Base-by-base conservation (phyloP, 2,329 filamentous ascomycete genomes). In the Sphaerulina musiva region DNA sequence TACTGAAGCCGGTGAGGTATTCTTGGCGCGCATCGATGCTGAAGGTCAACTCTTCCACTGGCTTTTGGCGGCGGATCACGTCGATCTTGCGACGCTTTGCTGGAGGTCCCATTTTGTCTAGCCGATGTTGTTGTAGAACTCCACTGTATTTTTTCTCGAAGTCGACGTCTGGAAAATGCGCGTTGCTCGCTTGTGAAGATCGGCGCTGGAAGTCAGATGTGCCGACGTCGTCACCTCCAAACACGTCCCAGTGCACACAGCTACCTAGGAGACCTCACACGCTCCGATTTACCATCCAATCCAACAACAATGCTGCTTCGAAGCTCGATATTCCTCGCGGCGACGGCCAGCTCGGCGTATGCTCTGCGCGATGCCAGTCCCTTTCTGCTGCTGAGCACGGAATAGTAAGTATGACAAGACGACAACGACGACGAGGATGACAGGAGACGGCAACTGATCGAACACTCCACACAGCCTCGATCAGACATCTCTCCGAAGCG, bases 1-100 rank as follows among this genome's bases (percentile, higher is more conserved):
- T 98, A 76, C 92, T 91, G 73, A 98, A 98, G 2, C 93, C 93
- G 0, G 90, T 96, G 54, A 98, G 78, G 69, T 88, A 98, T 67
- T 97, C 90, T 60, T 86, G 76, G 60, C 93, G 85, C 44, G 87
- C 87, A 57, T 79, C 78, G 57, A 80, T 74, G 74, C 98, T 90
- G 74, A 97, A 98, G 49, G 77, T 82, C 70, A 98, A 86, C 69
- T 95, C 89, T 41, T 59, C 57, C 11, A 57, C 48, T 10, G 46
- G 51, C 12, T 54, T 51, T 9, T 51, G 50, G 10, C 51, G 47
- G 23, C 48, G 17, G 6, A 51, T 14, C 14, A 40, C 50, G 10
- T 46, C 53, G 2, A 56, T 41, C 34, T 56, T 58, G 26, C 55
- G 45, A 38, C 54, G 46, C 17, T 56, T 61, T 20, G 32, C 29